Evolutionary conservation across 768 basidiomycete genomes (phyloP), one percentile per base, ranked within the genome.

Genomic region (Boletus vinaceobasis): DNA sequence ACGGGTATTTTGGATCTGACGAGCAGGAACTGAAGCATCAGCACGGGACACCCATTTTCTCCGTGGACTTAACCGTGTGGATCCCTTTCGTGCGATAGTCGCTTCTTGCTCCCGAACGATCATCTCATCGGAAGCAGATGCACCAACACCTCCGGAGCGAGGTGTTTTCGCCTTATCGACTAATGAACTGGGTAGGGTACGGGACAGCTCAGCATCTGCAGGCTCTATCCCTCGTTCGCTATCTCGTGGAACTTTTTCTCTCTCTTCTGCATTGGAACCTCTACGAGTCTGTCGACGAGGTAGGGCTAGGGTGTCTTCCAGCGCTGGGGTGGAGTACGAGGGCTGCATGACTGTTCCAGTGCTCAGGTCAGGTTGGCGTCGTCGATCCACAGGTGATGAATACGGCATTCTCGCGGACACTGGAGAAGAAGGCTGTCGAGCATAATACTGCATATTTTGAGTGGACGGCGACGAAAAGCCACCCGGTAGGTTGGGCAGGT

Each of bases 351-450:
- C 36, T 32, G 53, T 44, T 45, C 56, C 69, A 27, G 48, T 47
- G 33, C 43, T 54, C 32, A 57, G 11, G 50, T 71, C 69, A 14
- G 51, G 57, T 27, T 57, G 60, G 27, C 69, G 68, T 48, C 65
- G 69, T 50, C 61, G 48, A 70, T 72, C 57, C 4, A 35, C 51
- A 55, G 60, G 39, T n/a, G 61, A 64, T 37, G 65, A 50, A 54
- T 59, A 62, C 31, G 60, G 64, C 14, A 54, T 35, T 46, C 68
- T 69, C 10, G 66, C 51, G 9, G 69, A 72, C n/a, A 68, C 63
- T 23, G 73, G 68, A 35, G 72, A 70, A 48, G 70, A 65, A 15
- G 78, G 70, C 10, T 79, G 73, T 7, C 76, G 71, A 27, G 71
- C 62, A 40, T 71, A 69, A 43, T 74, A 66, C 49, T 77, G 78